A percentile compares a stretch with the other conserved stretches of the same genome.
Evolutionary conservation across 1,139 yeast genomes (phyloP).

Genomic region (Geotrichum macrosporum): DNA sequence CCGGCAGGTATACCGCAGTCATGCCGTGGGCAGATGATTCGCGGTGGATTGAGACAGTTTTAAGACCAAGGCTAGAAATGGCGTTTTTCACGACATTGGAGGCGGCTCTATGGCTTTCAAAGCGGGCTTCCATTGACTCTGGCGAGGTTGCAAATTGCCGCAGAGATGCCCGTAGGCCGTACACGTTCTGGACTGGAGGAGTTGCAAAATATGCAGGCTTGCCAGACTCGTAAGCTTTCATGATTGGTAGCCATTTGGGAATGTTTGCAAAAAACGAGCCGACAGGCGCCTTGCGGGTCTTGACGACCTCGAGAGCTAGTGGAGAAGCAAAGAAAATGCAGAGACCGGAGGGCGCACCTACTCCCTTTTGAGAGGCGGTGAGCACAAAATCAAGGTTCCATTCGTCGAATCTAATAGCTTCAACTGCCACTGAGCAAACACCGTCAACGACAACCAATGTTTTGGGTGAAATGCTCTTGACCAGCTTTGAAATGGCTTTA

Average conservation of each 20-base stretch:
- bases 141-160: constrained; percentile 57
- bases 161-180: constrained; percentile 74
- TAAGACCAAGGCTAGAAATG: constrained; percentile 54
- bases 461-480: constrained; percentile 66
- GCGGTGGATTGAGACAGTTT: constrained; percentile 57
- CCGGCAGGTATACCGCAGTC: constrained; percentile 82
- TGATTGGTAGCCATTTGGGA: constrained; percentile 83
- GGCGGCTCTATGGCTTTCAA: constrained; percentile 57
- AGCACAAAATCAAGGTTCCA: constrained; percentile 90
- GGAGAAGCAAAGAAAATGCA: constrained; percentile 71
- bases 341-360: constrained; percentile 92
- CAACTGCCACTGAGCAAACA: constrained; percentile 91
- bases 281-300: constrained; percentile 48
- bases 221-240: constrained; percentile 82
- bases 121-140: constrained; percentile 56
- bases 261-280: constrained; percentile 69
- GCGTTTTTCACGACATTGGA: constrained; percentile 63
- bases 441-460: constrained; percentile 86
- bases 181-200: constrained; percentile 83
- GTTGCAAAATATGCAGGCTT: constrained; percentile 88
- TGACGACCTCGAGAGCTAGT: constrained; percentile 66
- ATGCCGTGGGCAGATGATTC: constrained; percentile 80
- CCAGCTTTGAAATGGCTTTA: constrained; percentile 55
- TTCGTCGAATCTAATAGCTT: constrained; percentile 73
- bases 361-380: constrained; percentile 92